Evolutionary conservation across 2,329 filamentous ascomycete genomes (phyloP).

Genomic region (Colletotrichum noveboracense): DNA sequence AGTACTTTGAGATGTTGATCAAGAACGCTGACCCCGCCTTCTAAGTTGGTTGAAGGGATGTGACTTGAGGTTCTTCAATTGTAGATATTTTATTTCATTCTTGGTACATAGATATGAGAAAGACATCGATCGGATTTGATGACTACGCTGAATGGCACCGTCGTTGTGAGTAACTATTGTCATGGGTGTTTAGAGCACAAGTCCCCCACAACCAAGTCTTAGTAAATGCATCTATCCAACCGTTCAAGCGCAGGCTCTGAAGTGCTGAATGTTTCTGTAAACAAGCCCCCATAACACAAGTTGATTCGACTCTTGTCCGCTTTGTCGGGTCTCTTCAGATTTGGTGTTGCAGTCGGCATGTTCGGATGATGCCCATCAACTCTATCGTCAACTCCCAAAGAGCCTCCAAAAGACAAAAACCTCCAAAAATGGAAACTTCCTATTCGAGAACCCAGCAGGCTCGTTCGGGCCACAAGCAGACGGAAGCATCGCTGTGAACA

Average conservation of each 20-base stretch:
- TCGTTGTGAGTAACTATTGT: neutral
- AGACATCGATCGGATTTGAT: neutral
- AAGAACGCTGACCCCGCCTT: constrained; percentile 62
- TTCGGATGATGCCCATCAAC: neutral
- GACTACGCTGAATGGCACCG: neutral
- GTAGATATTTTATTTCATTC: neutral
- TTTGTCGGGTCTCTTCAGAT: neutral
- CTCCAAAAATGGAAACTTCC: neutral
- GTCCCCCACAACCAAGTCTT: neutral
- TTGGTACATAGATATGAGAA: neutral
- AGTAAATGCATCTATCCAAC: fast-evolving
- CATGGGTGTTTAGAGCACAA: neutral
- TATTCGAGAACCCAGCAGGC: neutral
- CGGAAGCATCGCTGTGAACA: neutral
- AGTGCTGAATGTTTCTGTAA: fast-evolving
- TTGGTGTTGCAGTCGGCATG: neutral
- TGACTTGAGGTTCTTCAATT: neutral
- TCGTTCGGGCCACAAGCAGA: neutral
- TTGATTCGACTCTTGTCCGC: neutral
- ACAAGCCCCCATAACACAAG: neutral
- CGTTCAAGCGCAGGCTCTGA: fast-evolving
- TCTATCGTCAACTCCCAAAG: neutral
- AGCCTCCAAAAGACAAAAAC: neutral
- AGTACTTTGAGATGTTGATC: constrained; percentile 63
- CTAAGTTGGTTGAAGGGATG: no score